phyloP scores from a whole-genome alignment of 257 asterid species.

The Scutellaria minor region DNA sequence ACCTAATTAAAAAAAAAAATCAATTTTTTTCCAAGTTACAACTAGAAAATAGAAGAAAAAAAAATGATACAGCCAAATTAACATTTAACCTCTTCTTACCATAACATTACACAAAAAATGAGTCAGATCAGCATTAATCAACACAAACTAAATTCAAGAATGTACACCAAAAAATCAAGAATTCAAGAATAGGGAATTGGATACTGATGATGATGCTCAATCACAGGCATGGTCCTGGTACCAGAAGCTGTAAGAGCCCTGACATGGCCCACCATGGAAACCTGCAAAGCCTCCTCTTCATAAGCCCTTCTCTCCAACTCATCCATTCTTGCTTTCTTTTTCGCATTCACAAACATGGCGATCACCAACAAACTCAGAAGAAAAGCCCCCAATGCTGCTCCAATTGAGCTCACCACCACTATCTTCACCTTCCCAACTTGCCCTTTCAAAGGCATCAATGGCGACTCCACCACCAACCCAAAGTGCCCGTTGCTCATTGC shows the following conservation, averaged over 20 bases:
- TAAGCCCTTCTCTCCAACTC: constrained; percentile 92
- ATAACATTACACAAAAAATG: not conserved
- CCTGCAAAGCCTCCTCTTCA: constrained; percentile 93
- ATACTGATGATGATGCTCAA: constrained; percentile 61
- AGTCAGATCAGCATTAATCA: not conserved
- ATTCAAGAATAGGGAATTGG: constrained; percentile 14
- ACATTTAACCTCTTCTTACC: not conserved
- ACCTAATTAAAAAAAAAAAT: no score
- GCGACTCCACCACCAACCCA: constrained; percentile 75
- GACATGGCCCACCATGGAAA: constrained; percentile 95
- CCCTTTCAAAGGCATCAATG: constrained; percentile 60
- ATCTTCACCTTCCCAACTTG: constrained; percentile 58
- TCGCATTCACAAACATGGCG: constrained; percentile 76
- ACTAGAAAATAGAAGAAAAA: not conserved
- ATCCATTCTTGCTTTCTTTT: constrained; percentile 91
- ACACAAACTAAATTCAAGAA: constrained; percentile 1
- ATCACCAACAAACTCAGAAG: constrained; percentile 62
- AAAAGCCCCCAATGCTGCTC: constrained; percentile 71
- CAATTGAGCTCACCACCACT: constrained; percentile 72
- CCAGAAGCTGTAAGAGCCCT: constrained; percentile 73
- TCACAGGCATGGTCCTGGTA: constrained; percentile 71
- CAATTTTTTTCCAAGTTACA: no score
- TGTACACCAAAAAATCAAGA: not conserved
- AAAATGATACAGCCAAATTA: not conserved
- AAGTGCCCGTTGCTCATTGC: constrained; percentile 58